Percentiles rank a stretch among this genome's conserved stretches.
These are phyloP conservation scores for Nyssa sinensis DNA, from an alignment of 148 eudicot species.

Conservation along the genomic window DNA sequence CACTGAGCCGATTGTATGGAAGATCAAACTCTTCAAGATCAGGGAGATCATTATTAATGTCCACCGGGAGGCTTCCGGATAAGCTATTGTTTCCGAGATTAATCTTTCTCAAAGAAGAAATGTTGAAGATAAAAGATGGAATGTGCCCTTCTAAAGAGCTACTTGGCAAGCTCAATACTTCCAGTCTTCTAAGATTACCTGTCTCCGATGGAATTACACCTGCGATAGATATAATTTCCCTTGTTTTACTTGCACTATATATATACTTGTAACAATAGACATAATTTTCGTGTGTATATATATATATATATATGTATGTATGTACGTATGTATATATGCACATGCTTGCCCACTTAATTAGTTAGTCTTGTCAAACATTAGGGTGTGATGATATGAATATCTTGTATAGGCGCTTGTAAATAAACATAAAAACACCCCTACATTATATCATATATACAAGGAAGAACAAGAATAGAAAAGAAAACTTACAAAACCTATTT, in stretches of 20 bases:
- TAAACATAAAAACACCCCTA: neutral
- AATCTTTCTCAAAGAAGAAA: constrained; percentile 15
- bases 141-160: constrained; percentile 14
- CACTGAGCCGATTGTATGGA: constrained; percentile 14
- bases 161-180: neutral
- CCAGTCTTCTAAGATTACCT: constrained; percentile 11
- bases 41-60: constrained; percentile 6
- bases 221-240: neutral
- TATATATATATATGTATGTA: too few relatives aligned
- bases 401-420: neutral
- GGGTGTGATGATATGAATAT: neutral
- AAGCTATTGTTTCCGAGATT: constrained; percentile 17
- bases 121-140: constrained; percentile 20
- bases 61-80: constrained; percentile 18
- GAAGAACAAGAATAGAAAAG: neutral
- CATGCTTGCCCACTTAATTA: too few relatives aligned
- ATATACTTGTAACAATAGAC: too few relatives aligned
- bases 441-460: too few relatives aligned
- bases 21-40: constrained; percentile 20
- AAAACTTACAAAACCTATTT: neutral
- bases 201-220: constrained; percentile 25
- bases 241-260: too few relatives aligned
- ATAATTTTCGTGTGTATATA: too few relatives aligned
- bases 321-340: too few relatives aligned
- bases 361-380: neutral